Conservation (phyloP, 306 rosid genomes). For the Senna siamea region DNA sequence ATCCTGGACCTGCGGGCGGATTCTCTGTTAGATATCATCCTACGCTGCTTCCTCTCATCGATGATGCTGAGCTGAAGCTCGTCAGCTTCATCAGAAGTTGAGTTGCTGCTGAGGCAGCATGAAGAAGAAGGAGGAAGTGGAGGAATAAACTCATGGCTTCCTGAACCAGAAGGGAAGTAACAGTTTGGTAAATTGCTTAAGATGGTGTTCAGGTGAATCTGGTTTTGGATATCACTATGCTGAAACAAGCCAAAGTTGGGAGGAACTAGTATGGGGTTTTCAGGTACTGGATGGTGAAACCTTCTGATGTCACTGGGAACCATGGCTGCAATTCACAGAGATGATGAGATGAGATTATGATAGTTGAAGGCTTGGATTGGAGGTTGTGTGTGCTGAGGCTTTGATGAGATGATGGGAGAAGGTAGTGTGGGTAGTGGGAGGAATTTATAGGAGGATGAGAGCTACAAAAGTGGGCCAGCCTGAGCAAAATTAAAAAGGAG, state of each 20-base stretch:
- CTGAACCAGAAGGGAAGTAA: constrained; percentile 39
- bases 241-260: constrained; percentile 40
- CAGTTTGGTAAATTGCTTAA: constrained; percentile 45
- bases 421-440: constrained; percentile 39
- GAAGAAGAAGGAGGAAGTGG: constrained; percentile 36
- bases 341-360: constrained; percentile 4
- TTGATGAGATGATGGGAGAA: constrained; percentile 7
- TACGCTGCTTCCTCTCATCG: constrained; percentile 72
- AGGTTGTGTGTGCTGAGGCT: no score
- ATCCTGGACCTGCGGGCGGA: constrained; percentile 85
- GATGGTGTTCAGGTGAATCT: constrained; percentile 41
- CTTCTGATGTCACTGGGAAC: constrained; percentile 65
- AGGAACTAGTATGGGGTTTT: constrained; percentile 50
- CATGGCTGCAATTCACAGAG: constrained; percentile 48
- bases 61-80: constrained; percentile 62
- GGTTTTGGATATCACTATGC: constrained; percentile 51
- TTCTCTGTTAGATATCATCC: constrained; percentile 90
- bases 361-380: no score
- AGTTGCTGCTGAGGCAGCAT: constrained; percentile 56
- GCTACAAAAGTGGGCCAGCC: constrained; percentile 51
- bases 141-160: constrained; percentile 46
- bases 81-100: constrained; percentile 82
- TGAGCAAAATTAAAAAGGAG: constrained; percentile 35
- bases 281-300: constrained; percentile 50
- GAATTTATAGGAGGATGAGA: constrained; percentile 61